phyloP scores from a whole-genome alignment of 2,329 filamentous ascomycete genomes.

The Lasiodiplodia theobromae region DNA sequence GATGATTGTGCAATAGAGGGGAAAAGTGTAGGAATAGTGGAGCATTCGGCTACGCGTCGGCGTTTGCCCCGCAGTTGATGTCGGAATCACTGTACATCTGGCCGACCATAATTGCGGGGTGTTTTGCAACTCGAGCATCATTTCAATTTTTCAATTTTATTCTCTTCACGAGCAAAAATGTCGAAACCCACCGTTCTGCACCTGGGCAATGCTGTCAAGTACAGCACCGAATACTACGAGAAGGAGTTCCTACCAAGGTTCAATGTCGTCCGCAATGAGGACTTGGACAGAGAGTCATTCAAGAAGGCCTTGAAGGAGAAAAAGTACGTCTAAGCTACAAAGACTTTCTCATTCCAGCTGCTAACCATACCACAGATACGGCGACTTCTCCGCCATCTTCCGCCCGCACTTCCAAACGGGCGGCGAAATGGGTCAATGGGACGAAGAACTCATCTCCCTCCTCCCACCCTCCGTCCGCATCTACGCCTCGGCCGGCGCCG shows the following conservation, averaged over 20 bases:
- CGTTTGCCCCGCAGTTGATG: constrained; percentile 15
- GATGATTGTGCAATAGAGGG: constrained; percentile 10
- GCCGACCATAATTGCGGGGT: constrained; percentile 20
- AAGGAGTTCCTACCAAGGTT: constrained; percentile 51
- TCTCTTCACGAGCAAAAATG: constrained; percentile 7
- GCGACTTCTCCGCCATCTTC: constrained; percentile 33
- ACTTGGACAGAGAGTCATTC: constrained; percentile 43
- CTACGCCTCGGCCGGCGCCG: constrained; percentile 33
- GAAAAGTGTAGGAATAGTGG: constrained; percentile 19
- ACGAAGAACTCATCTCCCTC: constrained; percentile 31
- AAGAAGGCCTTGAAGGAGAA: constrained; percentile 31
- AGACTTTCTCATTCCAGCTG: no score
- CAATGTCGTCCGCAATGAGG: constrained; percentile 49
- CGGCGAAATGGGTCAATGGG: constrained; percentile 35
- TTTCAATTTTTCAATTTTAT: not conserved
- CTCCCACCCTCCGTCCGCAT: constrained; percentile 31
- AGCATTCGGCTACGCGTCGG: constrained; percentile 10
- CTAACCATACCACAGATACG: constrained; percentile 22
- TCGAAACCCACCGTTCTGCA: constrained; percentile 50
- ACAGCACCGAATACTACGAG: constrained; percentile 54
- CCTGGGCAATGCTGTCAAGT: constrained; percentile 57
- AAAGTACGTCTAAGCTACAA: constrained; percentile 14
- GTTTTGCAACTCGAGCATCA: not conserved
- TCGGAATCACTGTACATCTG: not conserved
- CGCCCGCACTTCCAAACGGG: constrained; percentile 33